A percentile compares a stretch with the other conserved stretches of the same genome.
Evolutionary conservation across 179 eudicot genomes (phyloP).

Genomic region (Spergularia azorica): DNA sequence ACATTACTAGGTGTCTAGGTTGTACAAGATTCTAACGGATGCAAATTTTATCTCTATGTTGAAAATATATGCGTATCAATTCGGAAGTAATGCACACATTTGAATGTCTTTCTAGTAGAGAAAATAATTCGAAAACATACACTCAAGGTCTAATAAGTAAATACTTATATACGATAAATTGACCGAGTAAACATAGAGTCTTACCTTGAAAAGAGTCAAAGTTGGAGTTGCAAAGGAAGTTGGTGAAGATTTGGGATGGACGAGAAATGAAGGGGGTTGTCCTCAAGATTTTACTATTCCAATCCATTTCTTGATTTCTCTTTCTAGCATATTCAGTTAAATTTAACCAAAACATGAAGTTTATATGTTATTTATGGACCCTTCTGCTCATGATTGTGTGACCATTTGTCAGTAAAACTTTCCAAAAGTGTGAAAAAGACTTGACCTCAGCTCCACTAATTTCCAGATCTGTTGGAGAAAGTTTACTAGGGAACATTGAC

Average conservation of each 20-base stretch:
- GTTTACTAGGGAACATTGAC: background rate
- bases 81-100: too few species aligned
- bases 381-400: constrained; percentile 7
- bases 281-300: constrained; percentile 44
- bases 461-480: constrained; percentile 1
- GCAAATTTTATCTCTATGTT: too few species aligned
- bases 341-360: constrained; percentile 16
- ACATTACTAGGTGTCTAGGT: too few species aligned
- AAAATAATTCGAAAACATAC: too few species aligned
- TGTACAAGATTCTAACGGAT: too few species aligned
- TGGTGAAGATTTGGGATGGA: constrained; percentile 37
- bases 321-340: background rate
- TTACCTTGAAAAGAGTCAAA: constrained; percentile 48
- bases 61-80: too few species aligned
- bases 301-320: constrained; percentile 47
- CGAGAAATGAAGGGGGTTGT: constrained; percentile 41
- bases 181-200: background rate
- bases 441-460: background rate
- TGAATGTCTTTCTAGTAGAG: too few species aligned
- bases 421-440: constrained; percentile 18
- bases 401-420: constrained; percentile 7
- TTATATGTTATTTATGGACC: constrained; percentile 16
- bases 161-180: background rate
- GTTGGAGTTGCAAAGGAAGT: constrained; percentile 56
- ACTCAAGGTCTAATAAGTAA: background rate